Conservation (phyloP, 2,329 filamentous ascomycete genomes). For the Stenocarpella maydis region DNA sequence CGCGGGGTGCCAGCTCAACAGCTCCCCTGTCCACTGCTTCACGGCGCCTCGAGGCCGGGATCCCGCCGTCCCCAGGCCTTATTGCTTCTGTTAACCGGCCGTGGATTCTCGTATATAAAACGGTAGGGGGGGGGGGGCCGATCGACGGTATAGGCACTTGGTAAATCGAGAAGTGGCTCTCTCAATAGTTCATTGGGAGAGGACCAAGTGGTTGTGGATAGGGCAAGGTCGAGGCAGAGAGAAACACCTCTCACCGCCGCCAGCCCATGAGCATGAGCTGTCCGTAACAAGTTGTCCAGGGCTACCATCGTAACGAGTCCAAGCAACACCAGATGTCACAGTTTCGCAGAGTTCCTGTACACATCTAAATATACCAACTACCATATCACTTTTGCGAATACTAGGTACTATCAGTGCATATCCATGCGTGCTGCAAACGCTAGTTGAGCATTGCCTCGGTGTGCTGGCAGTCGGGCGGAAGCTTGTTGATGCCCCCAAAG, state of each 20-base stretch:
- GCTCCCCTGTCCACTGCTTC: neutral
- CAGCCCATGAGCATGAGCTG: neutral
- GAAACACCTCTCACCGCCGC: constrained; percentile 11
- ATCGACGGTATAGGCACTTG: neutral
- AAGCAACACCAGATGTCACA: neutral
- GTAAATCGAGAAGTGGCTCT: neutral
- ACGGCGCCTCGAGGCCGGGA: neutral
- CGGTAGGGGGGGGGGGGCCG: neutral
- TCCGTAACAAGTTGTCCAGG: neutral
- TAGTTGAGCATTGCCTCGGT: neutral
- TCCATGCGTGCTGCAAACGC: neutral
- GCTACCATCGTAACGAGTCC: neutral
- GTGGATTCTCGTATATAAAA: constrained; percentile 3
- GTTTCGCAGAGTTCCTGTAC: neutral
- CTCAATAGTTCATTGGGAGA: neutral
- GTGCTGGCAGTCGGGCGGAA: neutral
- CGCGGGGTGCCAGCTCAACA: constrained; percentile 26
- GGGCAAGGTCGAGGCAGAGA: constrained; percentile 2
- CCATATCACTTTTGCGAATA: neutral
- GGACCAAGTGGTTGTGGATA: neutral
- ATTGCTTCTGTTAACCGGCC: neutral
- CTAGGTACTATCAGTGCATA: neutral
- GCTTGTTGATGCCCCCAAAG: neutral
- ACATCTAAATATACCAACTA: neutral
- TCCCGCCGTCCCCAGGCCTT: neutral